Conservation (phyloP, 495 filamentous ascomycete species). For the Rusavskia elegans region DNA sequence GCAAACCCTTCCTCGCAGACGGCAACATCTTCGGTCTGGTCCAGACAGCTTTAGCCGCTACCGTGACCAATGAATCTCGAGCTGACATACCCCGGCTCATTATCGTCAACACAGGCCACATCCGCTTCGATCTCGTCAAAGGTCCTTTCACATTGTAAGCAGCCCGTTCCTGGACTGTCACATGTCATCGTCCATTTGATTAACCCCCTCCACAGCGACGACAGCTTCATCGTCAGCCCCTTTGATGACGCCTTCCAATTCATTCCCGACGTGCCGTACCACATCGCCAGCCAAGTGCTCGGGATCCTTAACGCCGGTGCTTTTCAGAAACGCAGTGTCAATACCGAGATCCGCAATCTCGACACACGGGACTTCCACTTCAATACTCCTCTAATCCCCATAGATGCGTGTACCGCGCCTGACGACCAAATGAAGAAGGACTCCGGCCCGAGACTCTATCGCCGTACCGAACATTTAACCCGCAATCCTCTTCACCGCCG, state of each 20-base stretch:
- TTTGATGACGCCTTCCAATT: constrained; percentile 20
- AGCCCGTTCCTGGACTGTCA: too few relatives aligned
- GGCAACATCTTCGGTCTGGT: constrained; percentile 23
- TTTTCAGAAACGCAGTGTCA: constrained; percentile 22
- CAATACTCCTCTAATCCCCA: constrained; percentile 15
- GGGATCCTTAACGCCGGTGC: constrained; percentile 24
- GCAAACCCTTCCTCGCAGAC: constrained; percentile 16
- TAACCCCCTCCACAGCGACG: constrained; percentile 7
- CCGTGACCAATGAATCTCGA: constrained; percentile 18
- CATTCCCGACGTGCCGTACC: constrained; percentile 22
- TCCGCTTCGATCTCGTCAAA: constrained; percentile 25
- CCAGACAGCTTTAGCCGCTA: constrained; percentile 15
- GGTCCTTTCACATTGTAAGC: constrained; percentile 25
- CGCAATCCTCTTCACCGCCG: constrained; percentile 25
- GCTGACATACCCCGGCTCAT: constrained; percentile 18
- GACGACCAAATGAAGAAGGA: neutral
- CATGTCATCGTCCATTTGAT: too few relatives aligned
- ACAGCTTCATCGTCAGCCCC: constrained; percentile 24
- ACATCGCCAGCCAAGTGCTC: constrained; percentile 18
- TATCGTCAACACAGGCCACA: constrained; percentile 21
- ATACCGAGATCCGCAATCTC: constrained; percentile 3
- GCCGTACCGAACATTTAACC: constrained; percentile 3
- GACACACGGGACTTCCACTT: constrained; percentile 24
- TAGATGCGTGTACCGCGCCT: neutral
- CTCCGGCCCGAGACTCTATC: neutral